Base-by-base conservation (phyloP, 225 moss, liverwort and hornwort genomes). In the Asterella californica region DNA sequence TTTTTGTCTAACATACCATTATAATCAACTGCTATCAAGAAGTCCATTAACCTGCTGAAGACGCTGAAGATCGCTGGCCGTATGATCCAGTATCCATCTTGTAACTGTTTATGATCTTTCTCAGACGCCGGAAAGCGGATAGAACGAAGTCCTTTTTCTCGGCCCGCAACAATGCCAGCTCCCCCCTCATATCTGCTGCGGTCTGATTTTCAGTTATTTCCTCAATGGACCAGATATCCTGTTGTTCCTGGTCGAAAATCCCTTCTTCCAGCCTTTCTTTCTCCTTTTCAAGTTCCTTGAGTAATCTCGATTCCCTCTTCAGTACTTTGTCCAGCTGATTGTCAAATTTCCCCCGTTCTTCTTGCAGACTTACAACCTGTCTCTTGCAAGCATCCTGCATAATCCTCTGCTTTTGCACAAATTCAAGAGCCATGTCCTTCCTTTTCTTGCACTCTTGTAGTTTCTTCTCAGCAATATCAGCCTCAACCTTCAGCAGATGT, bases 251-350 rank as follows among this genome's bases (percentile, higher is more conserved):
- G 46, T 45, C 22, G 9, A 70, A 46, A 10, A 22, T 21, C 24
- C 70, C 46, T 70, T 70, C 70, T 70, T 70, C 70, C 25, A 70
- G 18, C 33, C 42, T 70, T 1, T 70, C 70, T 25, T 24, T 70
- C 37, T 70, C 70, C 42, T 46, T 45, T 70, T 42, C 45, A 9
- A 70, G 7, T 24, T 70, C 37, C 45, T 22, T 45, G 10, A 70
- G 45, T 70, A 46, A 70, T 42, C 22, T 45, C 9, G 25, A 70
- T 25, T 70, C 42, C 24, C 45, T 70, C 46, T 70, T 46, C 45
- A 70, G n/a, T 2, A 25, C 42, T 21, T 69, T 69, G 0, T 69
- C 69, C 38, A 69, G 9, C 30, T 42, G 42, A 24, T 7, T 19
- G 11, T 69, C 38, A 42, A 24, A 6, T 45, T n/a, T 70, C 22